phyloP scores from a whole-genome alignment of 2,329 filamentous ascomycete species.

The Arthrobotrys sphaeroides region DNA sequence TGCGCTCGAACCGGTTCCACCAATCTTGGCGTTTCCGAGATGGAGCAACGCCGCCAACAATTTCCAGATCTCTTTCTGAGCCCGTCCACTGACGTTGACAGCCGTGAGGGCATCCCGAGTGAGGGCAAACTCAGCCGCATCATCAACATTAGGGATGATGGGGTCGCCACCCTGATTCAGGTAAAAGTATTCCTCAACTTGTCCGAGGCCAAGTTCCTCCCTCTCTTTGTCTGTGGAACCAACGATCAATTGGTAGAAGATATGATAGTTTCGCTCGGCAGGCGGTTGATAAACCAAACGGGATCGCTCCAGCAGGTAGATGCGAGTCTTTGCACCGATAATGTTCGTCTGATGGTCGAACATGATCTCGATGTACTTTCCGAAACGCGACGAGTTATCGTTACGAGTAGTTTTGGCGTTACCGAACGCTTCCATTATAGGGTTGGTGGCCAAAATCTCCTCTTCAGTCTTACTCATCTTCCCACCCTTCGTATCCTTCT shows the following conservation, averaged over 20 bases:
- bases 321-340: conserved; percentile 95
- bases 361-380: conserved; percentile 99
- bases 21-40: conserved; percentile 95
- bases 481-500: conserved; percentile 73
- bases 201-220: conserved; percentile 78
- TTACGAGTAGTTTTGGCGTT: conserved; percentile 99
- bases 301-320: conserved; percentile 93
- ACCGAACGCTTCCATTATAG: conserved; percentile 99
- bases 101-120: conserved; percentile 86
- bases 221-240: conserved; percentile 86
- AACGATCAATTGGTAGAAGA: conserved; percentile 96
- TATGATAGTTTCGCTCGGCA: conserved; percentile 98
- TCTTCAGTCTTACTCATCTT: conserved; percentile 98
- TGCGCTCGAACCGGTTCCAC: conserved; percentile 80
- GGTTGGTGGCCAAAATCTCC: conserved; percentile 96
- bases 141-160: conserved; percentile 91
- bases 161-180: conserved; percentile 94
- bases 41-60: conserved; percentile 90
- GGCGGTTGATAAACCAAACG: conserved; percentile 95
- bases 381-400: conserved; percentile 98
- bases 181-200: conserved; percentile 92
- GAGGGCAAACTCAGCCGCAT: conserved; percentile 90
- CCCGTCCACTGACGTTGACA: conserved; percentile 79
- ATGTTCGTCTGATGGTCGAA: conserved; percentile 95
- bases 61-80: conserved; percentile 87